Evolutionary conservation across 108 stramenopile genomes (phyloP).

Genomic region (Skeletonema tropicum): DNA sequence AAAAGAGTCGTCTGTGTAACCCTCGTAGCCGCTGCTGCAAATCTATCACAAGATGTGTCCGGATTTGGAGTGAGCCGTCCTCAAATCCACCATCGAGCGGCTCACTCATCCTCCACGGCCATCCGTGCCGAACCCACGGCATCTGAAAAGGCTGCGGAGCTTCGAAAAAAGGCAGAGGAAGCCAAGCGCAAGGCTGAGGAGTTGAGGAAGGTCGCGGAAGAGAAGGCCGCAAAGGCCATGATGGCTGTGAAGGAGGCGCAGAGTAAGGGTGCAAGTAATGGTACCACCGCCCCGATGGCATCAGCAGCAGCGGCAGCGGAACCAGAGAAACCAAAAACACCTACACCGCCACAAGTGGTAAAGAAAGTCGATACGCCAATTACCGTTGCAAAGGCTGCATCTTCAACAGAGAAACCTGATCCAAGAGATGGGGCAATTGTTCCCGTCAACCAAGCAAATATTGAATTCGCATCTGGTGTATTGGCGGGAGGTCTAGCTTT

Average conservation of each 20-base stretch:
- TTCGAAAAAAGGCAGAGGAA: slow-evolving; percentile 38
- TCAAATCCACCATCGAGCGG: slow-evolving; percentile 6
- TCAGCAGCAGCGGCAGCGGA: not conserved
- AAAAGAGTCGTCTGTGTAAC: slow-evolving; percentile 28
- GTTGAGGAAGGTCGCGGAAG: slow-evolving; percentile 39
- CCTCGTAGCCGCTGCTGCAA: slow-evolving; percentile 14
- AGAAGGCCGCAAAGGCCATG: slow-evolving; percentile 41
- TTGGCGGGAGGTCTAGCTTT: slow-evolving; percentile 41
- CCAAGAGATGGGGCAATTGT: slow-evolving; percentile 33
- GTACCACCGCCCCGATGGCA: not conserved
- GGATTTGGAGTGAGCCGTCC: slow-evolving; percentile 24
- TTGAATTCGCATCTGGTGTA: slow-evolving; percentile 53
- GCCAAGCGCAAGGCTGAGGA: slow-evolving; percentile 48
- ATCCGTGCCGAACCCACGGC: slow-evolving; percentile 24
- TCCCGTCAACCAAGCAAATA: slow-evolving; percentile 48
- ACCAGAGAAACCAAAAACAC: slow-evolving; percentile 1
- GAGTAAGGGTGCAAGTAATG: slow-evolving; percentile 1
- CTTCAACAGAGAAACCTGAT: slow-evolving; percentile 6
- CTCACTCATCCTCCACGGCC: not conserved
- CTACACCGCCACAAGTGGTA: not conserved
- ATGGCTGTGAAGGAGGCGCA: slow-evolving; percentile 44
- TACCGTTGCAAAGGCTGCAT: not conserved
- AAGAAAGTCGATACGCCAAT: slow-evolving; percentile 7
- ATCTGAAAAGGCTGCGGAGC: slow-evolving; percentile 40
- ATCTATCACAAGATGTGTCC: slow-evolving; percentile 20